These are phyloP conservation scores for Lepidium africanum DNA, from an alignment of 345 rosid species.

Conservation along the genomic window DNA sequence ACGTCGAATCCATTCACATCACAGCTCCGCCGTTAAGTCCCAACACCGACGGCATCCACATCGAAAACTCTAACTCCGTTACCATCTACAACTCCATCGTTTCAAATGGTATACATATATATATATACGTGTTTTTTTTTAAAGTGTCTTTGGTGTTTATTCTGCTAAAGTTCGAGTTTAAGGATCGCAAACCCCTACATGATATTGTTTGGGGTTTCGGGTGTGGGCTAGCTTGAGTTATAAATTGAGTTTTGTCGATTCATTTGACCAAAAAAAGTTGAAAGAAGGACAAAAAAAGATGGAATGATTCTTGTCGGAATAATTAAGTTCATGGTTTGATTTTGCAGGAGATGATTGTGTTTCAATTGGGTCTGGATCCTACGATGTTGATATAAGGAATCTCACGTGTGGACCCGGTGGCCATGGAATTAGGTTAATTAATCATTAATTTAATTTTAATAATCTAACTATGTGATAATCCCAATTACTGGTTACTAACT, in stretches of 20 bases:
- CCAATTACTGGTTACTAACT: not conserved
- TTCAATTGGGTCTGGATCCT: slow-evolving; percentile 84
- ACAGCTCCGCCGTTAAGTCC: slow-evolving; percentile 80
- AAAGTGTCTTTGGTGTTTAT: too few species aligned
- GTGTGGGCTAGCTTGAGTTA: too few species aligned
- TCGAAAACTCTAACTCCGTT: slow-evolving; percentile 55
- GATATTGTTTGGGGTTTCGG: too few species aligned
- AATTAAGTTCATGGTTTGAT: not conserved
- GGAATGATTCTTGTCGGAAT: not conserved
- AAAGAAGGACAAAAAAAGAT: not conserved
- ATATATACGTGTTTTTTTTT: too few species aligned
- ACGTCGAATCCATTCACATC: slow-evolving; percentile 45
- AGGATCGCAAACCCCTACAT: too few species aligned
- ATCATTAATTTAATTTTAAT: not conserved
- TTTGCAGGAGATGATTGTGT: slow-evolving; percentile 89
- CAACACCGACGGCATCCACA: slow-evolving; percentile 90
- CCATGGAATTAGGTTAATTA: slow-evolving; percentile 82
- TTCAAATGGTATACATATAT: slow-evolving; percentile 51
- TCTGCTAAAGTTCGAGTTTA: too few species aligned
- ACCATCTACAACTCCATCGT: slow-evolving; percentile 72
- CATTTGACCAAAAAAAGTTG: too few species aligned
- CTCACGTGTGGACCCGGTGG: slow-evolving; percentile 94
- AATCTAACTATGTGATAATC: not conserved
- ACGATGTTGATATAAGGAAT: slow-evolving; percentile 74
- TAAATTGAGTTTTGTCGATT: too few species aligned